These are phyloP conservation scores for Mortierella sp. DNA, from an alignment of 371 early-diverging fungal species.

Conservation along the genomic window DNA sequence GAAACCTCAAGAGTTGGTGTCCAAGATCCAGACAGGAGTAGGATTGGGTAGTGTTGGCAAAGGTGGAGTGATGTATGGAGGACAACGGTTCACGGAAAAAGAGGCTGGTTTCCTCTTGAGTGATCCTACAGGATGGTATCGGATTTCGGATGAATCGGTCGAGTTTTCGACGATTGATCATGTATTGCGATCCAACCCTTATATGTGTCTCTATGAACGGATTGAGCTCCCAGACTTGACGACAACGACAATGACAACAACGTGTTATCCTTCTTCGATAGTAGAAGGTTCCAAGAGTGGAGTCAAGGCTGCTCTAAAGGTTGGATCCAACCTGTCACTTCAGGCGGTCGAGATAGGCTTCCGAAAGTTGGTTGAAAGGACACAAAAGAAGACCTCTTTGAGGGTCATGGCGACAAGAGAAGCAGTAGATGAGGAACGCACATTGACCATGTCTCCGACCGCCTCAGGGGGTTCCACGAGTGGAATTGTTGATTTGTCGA, in stretches of 20 bases:
- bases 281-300: too few relatives aligned
- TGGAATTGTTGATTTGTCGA: conserved; percentile 22
- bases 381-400: not conserved
- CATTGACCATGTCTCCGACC: not conserved
- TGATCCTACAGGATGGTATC: conserved; percentile 72
- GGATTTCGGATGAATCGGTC: conserved; percentile 91
- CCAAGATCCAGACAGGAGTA: conserved; percentile 12
- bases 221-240: conserved; percentile 24
- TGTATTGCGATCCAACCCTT: conserved; percentile 82
- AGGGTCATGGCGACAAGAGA: conserved; percentile 3
- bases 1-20: conserved; percentile 63
- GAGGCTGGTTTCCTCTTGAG: too few relatives aligned
- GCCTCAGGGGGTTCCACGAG: not conserved
- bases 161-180: conserved; percentile 76
- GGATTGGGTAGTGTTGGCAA: too few relatives aligned
- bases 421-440: not conserved
- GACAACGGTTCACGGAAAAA: not conserved
- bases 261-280: too few relatives aligned
- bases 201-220: conserved; percentile 92
- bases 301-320: too few relatives aligned
- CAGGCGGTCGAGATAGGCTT: conserved; percentile 44
- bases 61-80: not conserved
- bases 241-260: not conserved
- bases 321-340: conserved; percentile 23
- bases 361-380: conserved; percentile 7